Percentiles rank a stretch among this genome's conserved stretches.
Conservation (phyloP, 2,329 filamentous ascomycete species). For the Hortaea werneckii region DNA sequence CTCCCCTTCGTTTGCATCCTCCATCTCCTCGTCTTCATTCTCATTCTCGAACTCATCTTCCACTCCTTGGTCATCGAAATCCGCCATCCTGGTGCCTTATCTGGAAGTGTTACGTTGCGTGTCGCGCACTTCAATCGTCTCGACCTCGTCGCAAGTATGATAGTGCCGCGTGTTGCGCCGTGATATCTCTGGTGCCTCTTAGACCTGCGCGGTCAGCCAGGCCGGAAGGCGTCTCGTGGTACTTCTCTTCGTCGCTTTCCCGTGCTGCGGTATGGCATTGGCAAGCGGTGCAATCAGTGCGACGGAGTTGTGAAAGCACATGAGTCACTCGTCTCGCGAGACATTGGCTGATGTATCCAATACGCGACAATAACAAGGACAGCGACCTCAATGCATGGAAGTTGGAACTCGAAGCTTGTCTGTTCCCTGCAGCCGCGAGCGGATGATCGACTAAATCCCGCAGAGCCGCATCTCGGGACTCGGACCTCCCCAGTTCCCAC, state of each 20-base stretch:
- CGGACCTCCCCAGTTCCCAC: too few relatives aligned
- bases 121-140: too few relatives aligned
- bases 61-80: conserved; percentile 35
- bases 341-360: neutral
- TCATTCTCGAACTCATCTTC: conserved; percentile 37
- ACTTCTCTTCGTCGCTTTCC: conserved; percentile 1
- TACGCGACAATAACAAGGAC: neutral
- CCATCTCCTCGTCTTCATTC: conserved; percentile 36
- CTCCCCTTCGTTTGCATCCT: conserved; percentile 30
- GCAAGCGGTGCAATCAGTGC: neutral
- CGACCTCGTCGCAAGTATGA: neutral
- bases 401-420: neutral
- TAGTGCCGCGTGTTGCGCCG: too few relatives aligned
- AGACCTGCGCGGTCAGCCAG: conserved; percentile 1
- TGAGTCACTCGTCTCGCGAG: neutral
- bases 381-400: neutral
- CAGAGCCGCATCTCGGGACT: conserved; percentile 1
- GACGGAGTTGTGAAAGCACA: neutral
- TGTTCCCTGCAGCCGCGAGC: too few relatives aligned
- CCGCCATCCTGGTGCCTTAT: conserved; percentile 19
- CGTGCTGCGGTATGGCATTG: conserved; percentile 2
- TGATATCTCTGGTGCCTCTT: too few relatives aligned
- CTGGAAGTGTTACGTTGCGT: too few relatives aligned
- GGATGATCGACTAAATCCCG: neutral
- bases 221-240: conserved; percentile 2